Evolutionary conservation across 768 basidiomycete genomes (phyloP).

Genomic region (Exsudoporus frostii): DNA sequence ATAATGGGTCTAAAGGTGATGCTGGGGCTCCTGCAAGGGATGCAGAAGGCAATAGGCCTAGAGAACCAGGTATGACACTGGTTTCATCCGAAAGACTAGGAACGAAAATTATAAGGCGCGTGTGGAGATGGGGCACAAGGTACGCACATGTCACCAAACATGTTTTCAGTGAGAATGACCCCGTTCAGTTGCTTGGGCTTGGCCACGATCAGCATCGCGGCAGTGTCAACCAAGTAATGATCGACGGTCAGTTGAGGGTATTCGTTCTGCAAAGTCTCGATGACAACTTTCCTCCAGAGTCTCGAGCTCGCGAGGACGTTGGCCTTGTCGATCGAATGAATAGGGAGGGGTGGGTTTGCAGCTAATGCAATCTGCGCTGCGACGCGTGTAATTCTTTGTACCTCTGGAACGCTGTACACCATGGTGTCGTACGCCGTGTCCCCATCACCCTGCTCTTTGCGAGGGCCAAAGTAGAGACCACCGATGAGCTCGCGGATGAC

Average conservation of each 20-base stretch:
- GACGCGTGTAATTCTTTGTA: conserved; percentile 92
- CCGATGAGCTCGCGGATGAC: conserved; percentile 96
- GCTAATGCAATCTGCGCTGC: conserved; percentile 90
- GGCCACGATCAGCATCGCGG: conserved; percentile 91
- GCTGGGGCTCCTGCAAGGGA: conserved; percentile 89
- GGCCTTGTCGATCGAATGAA: conserved; percentile 97
- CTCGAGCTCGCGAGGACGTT: conserved; percentile 95
- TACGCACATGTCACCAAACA: conserved; percentile 95
- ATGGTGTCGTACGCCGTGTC: conserved; percentile 88
- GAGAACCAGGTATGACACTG: conserved; percentile 96
- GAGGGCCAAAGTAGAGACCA: conserved; percentile 91
- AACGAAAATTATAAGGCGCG: not conserved
- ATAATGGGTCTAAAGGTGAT: conserved; percentile 45
- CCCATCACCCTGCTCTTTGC: conserved; percentile 77
- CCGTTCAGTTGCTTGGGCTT: conserved; percentile 93
- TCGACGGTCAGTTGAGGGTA: conserved; percentile 86
- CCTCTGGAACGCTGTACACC: conserved; percentile 88
- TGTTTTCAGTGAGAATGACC: conserved; percentile 90
- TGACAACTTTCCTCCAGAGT: conserved; percentile 92
- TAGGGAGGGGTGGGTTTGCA: conserved; percentile 76
- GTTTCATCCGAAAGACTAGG: conserved; percentile 90
- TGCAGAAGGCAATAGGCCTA: conserved; percentile 94
- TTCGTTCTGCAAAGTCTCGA: conserved; percentile 77
- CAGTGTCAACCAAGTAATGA: conserved; percentile 93
- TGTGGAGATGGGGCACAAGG: not conserved